These are phyloP conservation scores for Linnemannia zychae DNA, from an alignment of 192 early-diverging fungal species.

Conservation along the genomic window DNA sequence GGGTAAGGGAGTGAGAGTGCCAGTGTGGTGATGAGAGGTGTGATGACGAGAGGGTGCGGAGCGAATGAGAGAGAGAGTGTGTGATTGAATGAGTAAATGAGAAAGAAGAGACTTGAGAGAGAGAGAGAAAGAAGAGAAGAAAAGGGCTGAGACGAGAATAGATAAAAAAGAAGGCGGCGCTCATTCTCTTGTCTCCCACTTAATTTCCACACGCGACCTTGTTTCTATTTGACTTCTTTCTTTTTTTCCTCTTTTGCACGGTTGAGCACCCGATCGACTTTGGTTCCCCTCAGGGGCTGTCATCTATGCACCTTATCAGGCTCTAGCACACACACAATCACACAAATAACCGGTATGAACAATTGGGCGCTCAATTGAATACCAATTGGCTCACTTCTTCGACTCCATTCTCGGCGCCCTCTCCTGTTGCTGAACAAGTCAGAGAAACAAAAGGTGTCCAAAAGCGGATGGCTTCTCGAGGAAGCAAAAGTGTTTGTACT, in stretches of 20 bases:
- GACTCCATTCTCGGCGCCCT: too few relatives aligned
- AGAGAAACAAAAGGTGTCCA: too few relatives aligned
- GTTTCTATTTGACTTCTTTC: not conserved
- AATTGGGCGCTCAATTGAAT: too few relatives aligned
- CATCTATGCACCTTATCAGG: too few relatives aligned
- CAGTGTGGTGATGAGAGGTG: too few relatives aligned
- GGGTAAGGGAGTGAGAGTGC: too few relatives aligned
- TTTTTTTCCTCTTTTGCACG: not conserved
- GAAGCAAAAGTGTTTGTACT: conserved; percentile 55
- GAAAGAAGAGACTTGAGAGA: not conserved
- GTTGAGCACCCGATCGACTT: not conserved
- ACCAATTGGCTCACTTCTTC: too few relatives aligned
- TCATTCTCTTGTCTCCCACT: too few relatives aligned
- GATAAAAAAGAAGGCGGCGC: not conserved
- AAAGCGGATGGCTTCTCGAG: too few relatives aligned
- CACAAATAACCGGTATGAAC: not conserved
- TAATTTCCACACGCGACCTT: conserved; percentile 1
- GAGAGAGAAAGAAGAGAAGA: not conserved
- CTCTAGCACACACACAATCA: not conserved
- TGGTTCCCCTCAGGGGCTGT: too few relatives aligned
- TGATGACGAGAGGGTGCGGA: not conserved
- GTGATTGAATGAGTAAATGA: not conserved
- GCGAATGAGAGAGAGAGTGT: too few relatives aligned
- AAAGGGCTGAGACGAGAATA: not conserved
- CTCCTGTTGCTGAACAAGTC: too few relatives aligned